Evolutionary conservation across 2,329 filamentous ascomycete genomes (phyloP).

Genomic region (Penicillium expansum): DNA sequence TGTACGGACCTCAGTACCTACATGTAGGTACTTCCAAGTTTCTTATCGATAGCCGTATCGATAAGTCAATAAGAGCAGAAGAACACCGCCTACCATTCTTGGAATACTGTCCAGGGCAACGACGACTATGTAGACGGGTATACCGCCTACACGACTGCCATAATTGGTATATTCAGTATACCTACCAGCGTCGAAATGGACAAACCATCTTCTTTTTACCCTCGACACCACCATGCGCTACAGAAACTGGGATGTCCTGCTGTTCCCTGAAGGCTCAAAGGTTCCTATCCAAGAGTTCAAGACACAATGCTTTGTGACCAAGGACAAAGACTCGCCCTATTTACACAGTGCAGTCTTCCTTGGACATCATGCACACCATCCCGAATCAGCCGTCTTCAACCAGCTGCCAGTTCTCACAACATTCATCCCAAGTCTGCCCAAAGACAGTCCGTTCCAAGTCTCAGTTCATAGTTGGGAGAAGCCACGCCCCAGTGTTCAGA

Average conservation of each 20-base stretch:
- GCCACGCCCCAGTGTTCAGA: slow-evolving; percentile 58
- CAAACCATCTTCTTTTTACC: neutral
- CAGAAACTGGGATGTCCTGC: slow-evolving; percentile 79
- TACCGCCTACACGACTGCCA: neutral
- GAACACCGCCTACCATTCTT: neutral
- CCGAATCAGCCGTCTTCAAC: slow-evolving; percentile 28
- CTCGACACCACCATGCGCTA: slow-evolving; percentile 65
- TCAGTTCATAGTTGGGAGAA: slow-evolving; percentile 73
- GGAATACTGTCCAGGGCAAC: neutral
- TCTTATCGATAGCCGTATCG: neutral
- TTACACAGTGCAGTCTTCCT: slow-evolving; percentile 47
- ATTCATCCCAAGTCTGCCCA: slow-evolving; percentile 65
- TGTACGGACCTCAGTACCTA: too few species aligned
- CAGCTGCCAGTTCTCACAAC: slow-evolving; percentile 66
- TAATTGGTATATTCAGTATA: too few species aligned
- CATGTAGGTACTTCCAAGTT: too few species aligned
- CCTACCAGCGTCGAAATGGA: neutral
- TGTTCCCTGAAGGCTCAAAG: slow-evolving; percentile 68
- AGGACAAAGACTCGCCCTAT: slow-evolving; percentile 55
- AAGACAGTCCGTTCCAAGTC: slow-evolving; percentile 62
- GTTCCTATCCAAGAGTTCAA: slow-evolving; percentile 79
- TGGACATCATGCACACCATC: slow-evolving; percentile 24
- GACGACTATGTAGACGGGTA: neutral
- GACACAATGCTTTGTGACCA: slow-evolving; percentile 68
- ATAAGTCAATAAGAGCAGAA: neutral